Conservation (phyloP, 1,284 basidiomycete genomes). For the Meripilus lineatus region DNA sequence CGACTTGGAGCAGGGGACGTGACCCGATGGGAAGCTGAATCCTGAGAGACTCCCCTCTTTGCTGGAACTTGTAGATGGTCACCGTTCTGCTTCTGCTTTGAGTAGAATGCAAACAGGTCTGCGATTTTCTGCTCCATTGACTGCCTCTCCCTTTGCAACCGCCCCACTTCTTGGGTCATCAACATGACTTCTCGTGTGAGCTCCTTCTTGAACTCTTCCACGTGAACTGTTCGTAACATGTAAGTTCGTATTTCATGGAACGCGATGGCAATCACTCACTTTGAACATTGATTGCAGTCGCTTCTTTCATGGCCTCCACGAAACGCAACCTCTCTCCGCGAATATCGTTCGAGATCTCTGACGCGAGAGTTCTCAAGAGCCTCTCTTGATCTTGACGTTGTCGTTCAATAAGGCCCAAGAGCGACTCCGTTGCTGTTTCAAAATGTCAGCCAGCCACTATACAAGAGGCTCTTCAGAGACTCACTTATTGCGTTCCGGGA, state of each 20-base stretch:
- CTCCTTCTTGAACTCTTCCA: slow-evolving; percentile 81
- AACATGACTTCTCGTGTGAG: slow-evolving; percentile 67
- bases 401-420: slow-evolving; percentile 56
- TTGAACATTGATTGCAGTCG: slow-evolving; percentile 80
- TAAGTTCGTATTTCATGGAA: not conserved
- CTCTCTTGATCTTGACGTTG: slow-evolving; percentile 69
- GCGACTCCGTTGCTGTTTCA: slow-evolving; percentile 45
- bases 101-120: slow-evolving; percentile 67
- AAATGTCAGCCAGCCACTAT: slow-evolving; percentile 5
- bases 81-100: slow-evolving; percentile 54
- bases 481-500: slow-evolving; percentile 31
- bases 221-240: slow-evolving; percentile 50
- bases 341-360: slow-evolving; percentile 78
- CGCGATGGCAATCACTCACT: slow-evolving; percentile 43
- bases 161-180: slow-evolving; percentile 72
- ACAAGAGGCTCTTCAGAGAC: slow-evolving; percentile 4
- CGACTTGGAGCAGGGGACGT: not conserved
- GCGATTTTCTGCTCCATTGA: slow-evolving; percentile 69
- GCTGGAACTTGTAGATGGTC: not conserved
- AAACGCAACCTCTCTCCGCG: slow-evolving; percentile 79
- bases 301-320: slow-evolving; percentile 88
- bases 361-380: slow-evolving; percentile 34
- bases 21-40: too few species aligned
- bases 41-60: not conserved
- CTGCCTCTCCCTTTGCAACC: slow-evolving; percentile 69